Evolutionary conservation across 345 rosid genomes (phyloP).

Genomic region (Angophora floribunda): DNA sequence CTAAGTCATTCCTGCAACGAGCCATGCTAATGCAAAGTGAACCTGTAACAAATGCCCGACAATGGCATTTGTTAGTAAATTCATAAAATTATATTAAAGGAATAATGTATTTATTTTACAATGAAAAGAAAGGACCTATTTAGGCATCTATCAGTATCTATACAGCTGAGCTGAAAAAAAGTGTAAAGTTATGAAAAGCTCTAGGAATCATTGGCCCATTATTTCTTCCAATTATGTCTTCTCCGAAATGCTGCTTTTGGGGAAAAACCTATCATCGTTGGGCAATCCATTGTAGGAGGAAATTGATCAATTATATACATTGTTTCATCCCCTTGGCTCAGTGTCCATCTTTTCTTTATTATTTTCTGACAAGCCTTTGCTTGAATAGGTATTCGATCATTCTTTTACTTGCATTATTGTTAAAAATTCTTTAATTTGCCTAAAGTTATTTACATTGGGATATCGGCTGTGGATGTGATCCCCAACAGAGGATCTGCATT

Average conservation of each 20-base stretch:
- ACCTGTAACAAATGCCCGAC: background rate
- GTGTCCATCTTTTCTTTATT: background rate
- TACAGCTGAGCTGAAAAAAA: background rate
- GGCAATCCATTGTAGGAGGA: background rate
- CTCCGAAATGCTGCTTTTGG: background rate
- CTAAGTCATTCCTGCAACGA: background rate
- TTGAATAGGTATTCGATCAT: background rate
- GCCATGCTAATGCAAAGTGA: background rate
- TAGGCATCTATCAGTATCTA: background rate
- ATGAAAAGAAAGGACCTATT: background rate
- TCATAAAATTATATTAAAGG: background rate
- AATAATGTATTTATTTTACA: background rate
- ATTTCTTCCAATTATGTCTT: background rate
- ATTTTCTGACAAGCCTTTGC: background rate
- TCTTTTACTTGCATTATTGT: background rate
- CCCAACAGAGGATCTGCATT: background rate
- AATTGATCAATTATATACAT: background rate
- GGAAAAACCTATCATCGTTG: background rate
- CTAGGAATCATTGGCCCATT: background rate
- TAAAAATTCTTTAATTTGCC: background rate
- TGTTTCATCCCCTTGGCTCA: background rate
- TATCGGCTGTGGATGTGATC: background rate
- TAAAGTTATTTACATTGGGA: background rate
- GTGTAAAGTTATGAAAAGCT: background rate
- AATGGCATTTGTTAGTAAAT: background rate